A percentile compares a stretch with the other conserved stretches of the same genome.
Conservation (phyloP, 352 stramenopile genomes). For the Aphanomyces euteiches region DNA sequence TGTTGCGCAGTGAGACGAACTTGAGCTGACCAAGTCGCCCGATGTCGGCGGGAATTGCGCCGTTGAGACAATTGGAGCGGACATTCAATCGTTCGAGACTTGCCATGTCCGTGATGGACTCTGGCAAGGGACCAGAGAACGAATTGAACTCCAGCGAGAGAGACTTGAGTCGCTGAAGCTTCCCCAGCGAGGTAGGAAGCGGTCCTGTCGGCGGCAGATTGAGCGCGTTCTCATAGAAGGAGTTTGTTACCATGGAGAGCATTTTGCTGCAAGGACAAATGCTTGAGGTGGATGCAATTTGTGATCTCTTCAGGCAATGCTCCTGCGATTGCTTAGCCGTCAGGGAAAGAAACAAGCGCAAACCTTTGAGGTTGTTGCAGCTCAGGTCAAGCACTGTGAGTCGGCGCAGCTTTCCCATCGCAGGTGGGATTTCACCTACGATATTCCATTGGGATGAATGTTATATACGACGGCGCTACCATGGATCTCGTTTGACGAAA, state of each 20-base stretch:
- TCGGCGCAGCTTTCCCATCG: slow-evolving; percentile 48
- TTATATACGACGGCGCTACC: slow-evolving; percentile 31
- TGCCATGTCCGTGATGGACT: slow-evolving; percentile 49
- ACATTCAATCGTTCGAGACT: slow-evolving; percentile 67
- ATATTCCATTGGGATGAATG: neutral
- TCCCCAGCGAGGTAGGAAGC: slow-evolving; percentile 51
- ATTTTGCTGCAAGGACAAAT: slow-evolving; percentile 79
- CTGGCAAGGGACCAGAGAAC: slow-evolving; percentile 51
- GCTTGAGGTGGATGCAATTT: slow-evolving; percentile 58
- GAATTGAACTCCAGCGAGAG: slow-evolving; percentile 84
- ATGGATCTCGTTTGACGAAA: slow-evolving; percentile 77
- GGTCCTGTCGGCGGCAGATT: slow-evolving; percentile 31
- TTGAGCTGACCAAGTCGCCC: slow-evolving; percentile 62
- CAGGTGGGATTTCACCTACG: slow-evolving; percentile 51
- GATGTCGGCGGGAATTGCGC: slow-evolving; percentile 57
- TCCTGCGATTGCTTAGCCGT: slow-evolving; percentile 29
- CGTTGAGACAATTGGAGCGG: slow-evolving; percentile 72
- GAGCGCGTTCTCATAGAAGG: neutral
- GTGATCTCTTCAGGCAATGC: slow-evolving; percentile 45
- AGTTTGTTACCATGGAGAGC: slow-evolving; percentile 54
- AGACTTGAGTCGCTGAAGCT: slow-evolving; percentile 56
- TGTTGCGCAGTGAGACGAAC: slow-evolving; percentile 83
- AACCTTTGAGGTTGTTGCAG: slow-evolving; percentile 71
- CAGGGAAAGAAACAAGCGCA: neutral
- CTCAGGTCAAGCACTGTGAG: slow-evolving; percentile 69